A percentile compares a stretch with the other conserved stretches of the same genome.
Conservation (phyloP, 2,329 filamentous ascomycete genomes). For the Neospermospora avenae region DNA sequence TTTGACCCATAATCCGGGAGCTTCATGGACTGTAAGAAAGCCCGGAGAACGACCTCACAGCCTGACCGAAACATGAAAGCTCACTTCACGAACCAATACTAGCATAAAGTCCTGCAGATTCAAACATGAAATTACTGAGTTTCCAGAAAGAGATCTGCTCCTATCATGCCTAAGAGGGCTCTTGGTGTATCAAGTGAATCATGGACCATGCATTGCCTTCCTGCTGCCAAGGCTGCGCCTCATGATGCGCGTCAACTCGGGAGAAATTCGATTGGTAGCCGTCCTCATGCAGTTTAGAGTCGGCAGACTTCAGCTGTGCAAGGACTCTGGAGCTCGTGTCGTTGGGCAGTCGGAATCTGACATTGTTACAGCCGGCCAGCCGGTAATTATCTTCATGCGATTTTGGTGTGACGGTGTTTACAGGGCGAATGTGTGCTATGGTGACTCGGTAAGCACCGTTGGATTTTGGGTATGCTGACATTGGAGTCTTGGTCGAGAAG, state of each 20-base stretch:
- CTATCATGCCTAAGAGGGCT: background rate
- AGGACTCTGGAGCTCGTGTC: constrained; percentile 5
- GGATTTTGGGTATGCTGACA: no score
- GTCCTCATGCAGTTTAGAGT: constrained; percentile 5
- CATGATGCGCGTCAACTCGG: constrained; percentile 6
- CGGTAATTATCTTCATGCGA: no score
- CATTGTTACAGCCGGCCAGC: constrained; percentile 3
- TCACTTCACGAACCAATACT: background rate
- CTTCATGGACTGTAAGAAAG: no score
- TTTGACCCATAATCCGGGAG: no score
- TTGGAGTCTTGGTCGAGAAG: no score
- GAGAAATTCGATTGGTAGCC: background rate
- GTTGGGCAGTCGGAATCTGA: constrained; percentile 12
- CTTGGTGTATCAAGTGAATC: background rate
- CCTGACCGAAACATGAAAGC: background rate
- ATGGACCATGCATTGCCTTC: background rate
- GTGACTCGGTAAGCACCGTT: no score
- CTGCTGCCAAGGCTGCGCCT: constrained; percentile 6
- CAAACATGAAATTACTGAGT: background rate
- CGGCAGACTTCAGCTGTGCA: constrained; percentile 17
- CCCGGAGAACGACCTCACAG: no score
- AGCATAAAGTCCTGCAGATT: constrained; percentile 10
- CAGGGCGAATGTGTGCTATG: background rate
- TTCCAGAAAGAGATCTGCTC: no score
- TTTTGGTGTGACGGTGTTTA: background rate